Evolutionary conservation across 2,329 filamentous ascomycete genomes (phyloP).

Genomic region (Fusarium brevicatenulatum): DNA sequence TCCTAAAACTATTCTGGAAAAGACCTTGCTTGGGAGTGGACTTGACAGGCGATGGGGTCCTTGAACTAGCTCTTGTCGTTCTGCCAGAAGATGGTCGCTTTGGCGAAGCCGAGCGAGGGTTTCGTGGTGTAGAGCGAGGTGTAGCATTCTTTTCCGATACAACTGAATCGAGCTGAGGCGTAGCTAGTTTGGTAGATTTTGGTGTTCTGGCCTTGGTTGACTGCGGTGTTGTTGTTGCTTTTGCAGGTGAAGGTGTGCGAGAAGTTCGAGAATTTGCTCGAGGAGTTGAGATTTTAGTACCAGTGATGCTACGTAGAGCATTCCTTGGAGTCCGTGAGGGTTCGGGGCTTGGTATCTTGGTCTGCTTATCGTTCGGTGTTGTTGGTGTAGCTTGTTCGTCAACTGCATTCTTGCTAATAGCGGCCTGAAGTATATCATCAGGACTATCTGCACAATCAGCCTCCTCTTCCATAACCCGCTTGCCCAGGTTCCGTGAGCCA

Average conservation of each 20-base stretch:
- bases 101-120: slow-evolving; percentile 37
- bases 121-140: slow-evolving; percentile 28
- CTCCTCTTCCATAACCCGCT: slow-evolving; percentile 69
- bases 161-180: slow-evolving; percentile 33
- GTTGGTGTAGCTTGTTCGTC: slow-evolving; percentile 39
- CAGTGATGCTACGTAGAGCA: slow-evolving; percentile 59
- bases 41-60: slow-evolving; percentile 42
- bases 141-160: slow-evolving; percentile 21
- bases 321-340: slow-evolving; percentile 63
- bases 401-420: slow-evolving; percentile 36
- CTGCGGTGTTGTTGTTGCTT: slow-evolving; percentile 33
- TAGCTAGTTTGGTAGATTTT: slow-evolving; percentile 39
- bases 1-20: slow-evolving; percentile 64
- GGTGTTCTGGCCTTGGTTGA: slow-evolving; percentile 40
- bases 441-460: slow-evolving; percentile 59
- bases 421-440: slow-evolving; percentile 50
- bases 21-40: slow-evolving; percentile 50
- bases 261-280: slow-evolving; percentile 33
- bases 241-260: slow-evolving; percentile 44
- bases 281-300: slow-evolving; percentile 55
- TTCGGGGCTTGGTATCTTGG: slow-evolving; percentile 62
- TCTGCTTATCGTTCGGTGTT: slow-evolving; percentile 43
- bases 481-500: slow-evolving; percentile 54
- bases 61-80: slow-evolving; percentile 25
- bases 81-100: slow-evolving; percentile 20